A percentile compares a stretch with the other conserved stretches of the same genome.
phyloP scores from a whole-genome alignment of 1,139 yeast genomes.

The Taiozyma onychis region DNA sequence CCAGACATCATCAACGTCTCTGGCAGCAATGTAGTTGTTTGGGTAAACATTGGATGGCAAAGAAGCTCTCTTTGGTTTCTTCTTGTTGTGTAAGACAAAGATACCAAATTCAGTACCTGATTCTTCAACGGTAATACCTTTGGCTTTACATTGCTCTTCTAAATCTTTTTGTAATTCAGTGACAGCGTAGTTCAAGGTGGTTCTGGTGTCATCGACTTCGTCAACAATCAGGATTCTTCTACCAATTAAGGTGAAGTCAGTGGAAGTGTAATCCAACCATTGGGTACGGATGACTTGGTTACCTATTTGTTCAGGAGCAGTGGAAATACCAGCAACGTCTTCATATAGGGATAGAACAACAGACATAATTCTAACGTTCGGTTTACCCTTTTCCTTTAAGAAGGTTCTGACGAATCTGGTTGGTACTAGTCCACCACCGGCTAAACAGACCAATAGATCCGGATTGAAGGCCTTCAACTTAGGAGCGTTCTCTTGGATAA shows the following conservation, averaged over 20 bases:
- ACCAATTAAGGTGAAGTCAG: slow-evolving; percentile 63
- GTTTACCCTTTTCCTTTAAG: slow-evolving; percentile 77
- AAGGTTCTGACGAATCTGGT: slow-evolving; percentile 92
- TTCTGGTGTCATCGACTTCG: slow-evolving; percentile 94
- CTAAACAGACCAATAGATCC: slow-evolving; percentile 83
- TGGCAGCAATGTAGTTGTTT: slow-evolving; percentile 78
- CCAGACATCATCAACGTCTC: slow-evolving; percentile 90
- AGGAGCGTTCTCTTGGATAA: slow-evolving; percentile 81
- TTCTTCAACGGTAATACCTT: slow-evolving; percentile 34
- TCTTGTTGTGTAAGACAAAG: slow-evolving; percentile 90
- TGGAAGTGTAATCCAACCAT: slow-evolving; percentile 79
- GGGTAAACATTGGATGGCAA: slow-evolving; percentile 42
- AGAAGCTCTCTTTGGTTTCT: slow-evolving; percentile 79
- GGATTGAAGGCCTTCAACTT: slow-evolving; percentile 64
- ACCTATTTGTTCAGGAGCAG: slow-evolving; percentile 62
- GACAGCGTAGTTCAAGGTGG: slow-evolving; percentile 88
- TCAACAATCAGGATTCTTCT: slow-evolving; percentile 82
- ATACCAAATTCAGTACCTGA: slow-evolving; percentile 69
- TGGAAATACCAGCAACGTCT: slow-evolving; percentile 59
- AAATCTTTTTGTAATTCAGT: slow-evolving; percentile 85
- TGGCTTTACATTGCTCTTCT: slow-evolving; percentile 43
- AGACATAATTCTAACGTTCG: slow-evolving; percentile 91
- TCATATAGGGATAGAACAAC: slow-evolving; percentile 88
- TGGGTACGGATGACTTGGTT: slow-evolving; percentile 88
- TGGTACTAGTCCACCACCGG: slow-evolving; percentile 94